A percentile compares a stretch with the other conserved stretches of the same genome.
Evolutionary conservation across 257 asterid species (phyloP).

Genomic region (Solanum chmielewskii): DNA sequence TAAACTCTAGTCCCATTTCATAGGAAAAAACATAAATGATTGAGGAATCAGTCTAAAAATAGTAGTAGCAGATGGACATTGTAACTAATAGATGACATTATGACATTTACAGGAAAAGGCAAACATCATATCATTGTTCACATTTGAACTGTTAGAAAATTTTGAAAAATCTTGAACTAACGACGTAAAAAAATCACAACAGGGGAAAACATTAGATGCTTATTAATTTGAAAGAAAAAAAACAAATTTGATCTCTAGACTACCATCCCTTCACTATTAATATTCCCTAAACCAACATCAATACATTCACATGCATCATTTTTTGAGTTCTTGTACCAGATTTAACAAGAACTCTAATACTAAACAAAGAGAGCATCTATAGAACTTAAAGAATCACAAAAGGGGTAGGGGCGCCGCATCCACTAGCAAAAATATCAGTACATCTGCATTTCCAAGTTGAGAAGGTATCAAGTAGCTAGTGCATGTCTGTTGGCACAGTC

Average conservation of each 20-base stretch:
- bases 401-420: background rate
- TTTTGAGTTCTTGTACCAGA: background rate
- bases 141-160: background rate
- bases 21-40: background rate
- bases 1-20: background rate
- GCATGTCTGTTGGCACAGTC: slow-evolving; percentile 43
- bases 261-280: background rate
- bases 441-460: slow-evolving; percentile 62
- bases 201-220: background rate
- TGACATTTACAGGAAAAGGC: background rate
- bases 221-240: background rate
- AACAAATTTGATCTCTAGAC: background rate
- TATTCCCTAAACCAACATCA: background rate
- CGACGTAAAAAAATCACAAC: background rate
- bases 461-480: slow-evolving; percentile 34
- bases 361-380: background rate
- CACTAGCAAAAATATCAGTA: slow-evolving; percentile 26
- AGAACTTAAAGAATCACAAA: background rate
- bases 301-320: background rate
- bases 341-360: background rate
- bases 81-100: too few relatives aligned
- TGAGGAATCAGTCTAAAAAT: background rate
- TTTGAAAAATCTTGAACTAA: background rate
- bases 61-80: background rate
- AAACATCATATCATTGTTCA: background rate